Conservation (phyloP, 2,329 filamentous ascomycete genomes). For the Metarhizium guizhouense region DNA sequence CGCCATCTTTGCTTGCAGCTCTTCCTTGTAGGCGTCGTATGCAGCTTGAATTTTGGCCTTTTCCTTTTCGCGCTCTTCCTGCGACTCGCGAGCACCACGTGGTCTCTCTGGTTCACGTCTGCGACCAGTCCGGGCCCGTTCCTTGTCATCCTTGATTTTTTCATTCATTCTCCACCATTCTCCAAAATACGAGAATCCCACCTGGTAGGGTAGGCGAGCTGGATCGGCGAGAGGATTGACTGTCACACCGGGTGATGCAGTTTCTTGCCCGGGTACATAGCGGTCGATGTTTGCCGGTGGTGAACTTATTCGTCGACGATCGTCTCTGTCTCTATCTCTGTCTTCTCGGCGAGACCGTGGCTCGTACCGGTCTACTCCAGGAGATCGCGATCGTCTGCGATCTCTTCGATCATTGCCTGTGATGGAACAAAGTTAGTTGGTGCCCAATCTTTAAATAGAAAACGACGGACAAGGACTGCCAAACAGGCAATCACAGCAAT, state of each 20-base stretch:
- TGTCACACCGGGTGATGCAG: slow-evolving; percentile 30
- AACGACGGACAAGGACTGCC: background rate
- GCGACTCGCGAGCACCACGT: slow-evolving; percentile 54
- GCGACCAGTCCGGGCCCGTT: slow-evolving; percentile 60
- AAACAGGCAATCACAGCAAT: background rate
- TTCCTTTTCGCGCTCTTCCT: slow-evolving; percentile 71
- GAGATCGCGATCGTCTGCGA: slow-evolving; percentile 60
- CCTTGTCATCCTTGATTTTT: slow-evolving; percentile 73
- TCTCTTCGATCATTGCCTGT: slow-evolving; percentile 52
- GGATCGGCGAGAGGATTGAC: slow-evolving; percentile 66
- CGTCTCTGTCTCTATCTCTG: slow-evolving; percentile 52
- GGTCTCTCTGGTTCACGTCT: slow-evolving; percentile 55
- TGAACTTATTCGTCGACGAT: slow-evolving; percentile 52
- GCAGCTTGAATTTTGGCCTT: slow-evolving; percentile 67
- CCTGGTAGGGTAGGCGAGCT: slow-evolving; percentile 65
- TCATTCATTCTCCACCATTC: slow-evolving; percentile 83
- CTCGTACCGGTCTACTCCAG: slow-evolving; percentile 68
- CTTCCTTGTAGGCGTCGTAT: slow-evolving; percentile 60
- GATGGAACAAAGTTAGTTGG: background rate
- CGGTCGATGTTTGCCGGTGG: slow-evolving; percentile 70
- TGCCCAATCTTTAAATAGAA: too few species aligned
- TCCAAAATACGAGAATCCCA: slow-evolving; percentile 77
- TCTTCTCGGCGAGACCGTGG: slow-evolving; percentile 63
- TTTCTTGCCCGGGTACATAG: slow-evolving; percentile 70
- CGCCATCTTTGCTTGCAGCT: slow-evolving; percentile 70